Base-by-base conservation (phyloP, 805 yeast genomes). In the Barnettozyma sucrosica region DNA sequence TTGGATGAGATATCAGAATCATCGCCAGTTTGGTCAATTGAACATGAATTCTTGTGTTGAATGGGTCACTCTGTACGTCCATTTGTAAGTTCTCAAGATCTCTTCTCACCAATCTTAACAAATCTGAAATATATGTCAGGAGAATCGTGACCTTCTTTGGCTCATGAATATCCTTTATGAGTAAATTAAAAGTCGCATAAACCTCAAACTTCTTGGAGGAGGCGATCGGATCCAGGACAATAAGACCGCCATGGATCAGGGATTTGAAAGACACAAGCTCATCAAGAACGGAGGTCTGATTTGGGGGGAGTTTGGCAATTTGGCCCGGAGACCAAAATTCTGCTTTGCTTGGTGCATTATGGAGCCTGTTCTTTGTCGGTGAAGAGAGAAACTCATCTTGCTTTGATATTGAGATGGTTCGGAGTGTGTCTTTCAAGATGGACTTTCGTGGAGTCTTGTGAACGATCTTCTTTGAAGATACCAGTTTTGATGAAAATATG, bases 241-340 rank as follows among this genome's bases (percentile, higher is more conserved):
- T 13, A 8, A 59, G 5, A 2, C 63, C 65, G 36, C 65, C 65
- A 4, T 42, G 21, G 10, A 61, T 10, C 20, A 61, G 34, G 2
- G 45, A 43, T 30, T 39, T 52, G 41, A 61, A 61, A 3, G 46
- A 34, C 1, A 26, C 20, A 8, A 54, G n/a, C 18, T 55, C 57
- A 20, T 48, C 51, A 2, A 45, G 45, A 1, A 24, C 4, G 3
- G 25, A 23, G 9, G 30, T n/a, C 14, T 36, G 7, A 44, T 45
- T 13, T 24, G 33, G 24, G 14, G 51, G 47, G 3, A 54, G 16
- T n/a, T 48, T 43, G 5, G 58, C 59, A 21, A 61, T 59, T 21
- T 55, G 54, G 9, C 65, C 65, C 3, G 56, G 55, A 11, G 54
- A 33, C 65, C 65, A 61, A 36, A 53, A 61, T 6, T 55, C 59